Conservation (phyloP, 2,329 filamentous ascomycete species). For the Bipolaris oryzae region DNA sequence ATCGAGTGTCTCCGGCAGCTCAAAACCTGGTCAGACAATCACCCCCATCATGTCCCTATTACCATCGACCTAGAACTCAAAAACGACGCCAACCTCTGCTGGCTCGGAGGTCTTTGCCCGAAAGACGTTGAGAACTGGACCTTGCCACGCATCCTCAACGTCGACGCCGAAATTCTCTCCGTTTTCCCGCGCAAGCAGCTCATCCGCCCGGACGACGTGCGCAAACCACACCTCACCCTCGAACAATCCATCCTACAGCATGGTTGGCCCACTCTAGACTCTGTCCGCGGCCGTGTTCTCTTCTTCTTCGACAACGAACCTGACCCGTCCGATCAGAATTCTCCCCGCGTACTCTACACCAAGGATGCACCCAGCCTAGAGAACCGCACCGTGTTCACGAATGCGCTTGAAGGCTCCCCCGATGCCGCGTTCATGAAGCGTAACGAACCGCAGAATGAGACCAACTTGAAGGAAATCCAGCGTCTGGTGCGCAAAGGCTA, state of each 20-base stretch:
- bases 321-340: conserved; percentile 34
- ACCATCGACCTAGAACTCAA: conserved; percentile 60
- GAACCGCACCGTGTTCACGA: conserved; percentile 57
- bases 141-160: conserved; percentile 49
- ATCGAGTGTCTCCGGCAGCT: conserved; percentile 53
- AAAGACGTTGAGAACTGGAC: conserved; percentile 52
- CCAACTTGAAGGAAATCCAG: conserved; percentile 49
- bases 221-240: conserved; percentile 50
- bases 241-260: conserved; percentile 54
- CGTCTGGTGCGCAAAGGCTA: conserved; percentile 55
- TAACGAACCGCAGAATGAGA: conserved; percentile 50
- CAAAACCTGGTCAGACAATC: conserved; percentile 53
- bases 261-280: conserved; percentile 58
- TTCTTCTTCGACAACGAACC: conserved; percentile 61
- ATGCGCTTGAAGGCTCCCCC: conserved; percentile 52
- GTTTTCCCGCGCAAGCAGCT: conserved; percentile 52
- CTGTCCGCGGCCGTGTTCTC: conserved; percentile 54
- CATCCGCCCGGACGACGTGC: conserved; percentile 57
- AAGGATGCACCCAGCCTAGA: conserved; percentile 47
- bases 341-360: conserved; percentile 49
- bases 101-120: no score
- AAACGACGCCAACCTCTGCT: conserved; percentile 41
- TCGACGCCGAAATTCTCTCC: conserved; percentile 57
- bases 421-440: conserved; percentile 60
- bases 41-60: conserved; percentile 55